A percentile compares a stretch with the other conserved stretches of the same genome.
These are phyloP conservation scores for Aechmea fasciata DNA, from an alignment of 176 grass and related monocot genomes.

Conservation along the genomic window DNA sequence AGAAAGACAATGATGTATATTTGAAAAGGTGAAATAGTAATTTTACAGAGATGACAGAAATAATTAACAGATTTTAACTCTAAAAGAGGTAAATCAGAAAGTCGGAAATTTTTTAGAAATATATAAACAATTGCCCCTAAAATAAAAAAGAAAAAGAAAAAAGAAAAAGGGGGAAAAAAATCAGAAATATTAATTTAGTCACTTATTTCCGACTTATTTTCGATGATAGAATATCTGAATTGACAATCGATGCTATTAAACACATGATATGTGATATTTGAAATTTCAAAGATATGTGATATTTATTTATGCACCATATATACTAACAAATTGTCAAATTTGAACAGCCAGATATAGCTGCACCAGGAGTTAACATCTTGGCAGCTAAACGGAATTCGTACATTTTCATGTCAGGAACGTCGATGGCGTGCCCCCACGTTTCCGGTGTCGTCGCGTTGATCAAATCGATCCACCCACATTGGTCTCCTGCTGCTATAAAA, in stretches of 20 bases:
- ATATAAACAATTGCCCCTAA: too few relatives aligned
- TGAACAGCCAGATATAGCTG: conserved; percentile 40
- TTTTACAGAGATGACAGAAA: too few relatives aligned
- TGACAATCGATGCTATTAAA: not conserved
- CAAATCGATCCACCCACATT: conserved; percentile 32
- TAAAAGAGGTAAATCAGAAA: too few relatives aligned
- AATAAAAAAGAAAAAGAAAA: too few relatives aligned
- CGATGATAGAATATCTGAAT: not conserved
- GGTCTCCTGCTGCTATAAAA: conserved; percentile 37
- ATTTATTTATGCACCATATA: not conserved
- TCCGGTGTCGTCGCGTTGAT: conserved; percentile 33
- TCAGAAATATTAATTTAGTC: too few relatives aligned
- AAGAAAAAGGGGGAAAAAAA: too few relatives aligned
- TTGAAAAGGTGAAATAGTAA: too few relatives aligned
- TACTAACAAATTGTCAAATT: not conserved
- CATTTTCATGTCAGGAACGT: conserved; percentile 18
- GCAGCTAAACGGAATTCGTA: conserved; percentile 25
- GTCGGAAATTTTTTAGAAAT: too few relatives aligned
- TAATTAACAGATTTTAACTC: too few relatives aligned
- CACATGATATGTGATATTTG: not conserved
- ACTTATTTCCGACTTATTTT: not conserved
- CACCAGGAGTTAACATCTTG: conserved; percentile 35
- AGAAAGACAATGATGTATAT: too few relatives aligned
- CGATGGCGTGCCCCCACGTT: conserved; percentile 36
- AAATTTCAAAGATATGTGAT: not conserved